Evolutionary conservation across 345 rosid genomes (phyloP).

Genomic region (Excoecaria agallocha): DNA sequence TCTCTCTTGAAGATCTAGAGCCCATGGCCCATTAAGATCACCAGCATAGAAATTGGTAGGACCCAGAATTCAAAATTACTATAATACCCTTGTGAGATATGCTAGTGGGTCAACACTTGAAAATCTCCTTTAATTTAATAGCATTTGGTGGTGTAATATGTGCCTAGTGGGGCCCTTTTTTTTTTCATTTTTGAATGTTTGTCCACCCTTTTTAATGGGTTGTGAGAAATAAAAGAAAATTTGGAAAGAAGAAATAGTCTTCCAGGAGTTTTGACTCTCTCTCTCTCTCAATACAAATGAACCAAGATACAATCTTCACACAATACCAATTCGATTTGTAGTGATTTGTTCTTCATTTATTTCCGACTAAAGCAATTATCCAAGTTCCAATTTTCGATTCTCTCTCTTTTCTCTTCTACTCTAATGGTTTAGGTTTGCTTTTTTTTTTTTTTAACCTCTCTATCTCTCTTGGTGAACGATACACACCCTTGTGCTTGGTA

Average conservation of each 20-base stretch:
- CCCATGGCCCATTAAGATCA: conserved; percentile 17
- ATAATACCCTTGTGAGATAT: conserved; percentile 17
- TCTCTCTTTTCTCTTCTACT: conserved; percentile 16
- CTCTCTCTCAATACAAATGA: neutral
- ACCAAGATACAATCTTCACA: conserved; percentile 20
- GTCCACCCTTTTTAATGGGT: neutral
- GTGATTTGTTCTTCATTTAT: conserved; percentile 16
- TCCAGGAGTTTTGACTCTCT: neutral
- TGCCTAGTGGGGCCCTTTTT: neutral
- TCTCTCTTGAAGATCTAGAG: neutral
- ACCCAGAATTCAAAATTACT: neutral
- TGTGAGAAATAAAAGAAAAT: neutral
- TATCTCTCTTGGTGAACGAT: conserved; percentile 22
- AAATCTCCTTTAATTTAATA: neutral
- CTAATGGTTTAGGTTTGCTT: conserved; percentile 46
- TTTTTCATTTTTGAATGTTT: neutral
- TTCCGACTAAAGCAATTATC: conserved; percentile 24
- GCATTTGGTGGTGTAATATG: neutral
- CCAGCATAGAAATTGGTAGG: neutral
- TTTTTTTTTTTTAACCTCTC: conserved; percentile 20
- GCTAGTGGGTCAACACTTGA: no score
- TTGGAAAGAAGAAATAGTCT: neutral
- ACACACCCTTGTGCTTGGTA: conserved; percentile 46
- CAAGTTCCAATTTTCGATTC: conserved; percentile 31
- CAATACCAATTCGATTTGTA: conserved; percentile 23